Evolutionary conservation across 2,329 filamentous ascomycete genomes (phyloP).

Genomic region (Alternaria infectoria): DNA sequence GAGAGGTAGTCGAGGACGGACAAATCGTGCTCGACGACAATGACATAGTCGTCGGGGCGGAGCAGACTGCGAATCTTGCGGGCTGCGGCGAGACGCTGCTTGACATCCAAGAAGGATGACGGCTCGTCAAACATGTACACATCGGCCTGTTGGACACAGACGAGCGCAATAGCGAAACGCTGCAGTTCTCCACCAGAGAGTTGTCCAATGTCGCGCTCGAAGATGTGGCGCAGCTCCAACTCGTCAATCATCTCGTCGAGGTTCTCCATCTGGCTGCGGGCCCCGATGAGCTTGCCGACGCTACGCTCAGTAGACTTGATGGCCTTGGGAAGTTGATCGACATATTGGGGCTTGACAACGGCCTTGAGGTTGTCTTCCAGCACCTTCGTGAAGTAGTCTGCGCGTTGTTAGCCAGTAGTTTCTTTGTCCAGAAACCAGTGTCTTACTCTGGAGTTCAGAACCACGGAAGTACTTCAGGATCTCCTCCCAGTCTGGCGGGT

Average conservation of each 20-base stretch:
- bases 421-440: not conserved
- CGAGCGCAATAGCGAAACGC: constrained; percentile 94
- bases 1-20: constrained; percentile 98
- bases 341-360: constrained; percentile 98
- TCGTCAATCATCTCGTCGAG: constrained; percentile 80
- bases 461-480: constrained; percentile 98
- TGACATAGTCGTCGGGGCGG: constrained; percentile 90
- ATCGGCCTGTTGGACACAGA: constrained; percentile 94
- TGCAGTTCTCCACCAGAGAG: constrained; percentile 98
- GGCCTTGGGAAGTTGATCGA: constrained; percentile 95
- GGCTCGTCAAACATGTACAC: constrained; percentile 99
- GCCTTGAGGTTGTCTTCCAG: constrained; percentile 97
- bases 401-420: constrained; percentile 25
- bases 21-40: constrained; percentile 99
- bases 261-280: constrained; percentile 78
- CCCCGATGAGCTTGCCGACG: constrained; percentile 79
- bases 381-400: constrained; percentile 98
- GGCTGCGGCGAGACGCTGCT: constrained; percentile 93
- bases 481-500: constrained; percentile 98
- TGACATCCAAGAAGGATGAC: constrained; percentile 98
- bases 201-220: constrained; percentile 86
- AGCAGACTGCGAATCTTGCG: constrained; percentile 91
- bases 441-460: constrained; percentile 91
- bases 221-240: constrained; percentile 86
- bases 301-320: constrained; percentile 81